Percentiles rank a stretch among this genome's conserved stretches.
Evolutionary conservation across 2,329 filamentous ascomycete genomes (phyloP).

Genomic region (Raffaelea arxii): DNA sequence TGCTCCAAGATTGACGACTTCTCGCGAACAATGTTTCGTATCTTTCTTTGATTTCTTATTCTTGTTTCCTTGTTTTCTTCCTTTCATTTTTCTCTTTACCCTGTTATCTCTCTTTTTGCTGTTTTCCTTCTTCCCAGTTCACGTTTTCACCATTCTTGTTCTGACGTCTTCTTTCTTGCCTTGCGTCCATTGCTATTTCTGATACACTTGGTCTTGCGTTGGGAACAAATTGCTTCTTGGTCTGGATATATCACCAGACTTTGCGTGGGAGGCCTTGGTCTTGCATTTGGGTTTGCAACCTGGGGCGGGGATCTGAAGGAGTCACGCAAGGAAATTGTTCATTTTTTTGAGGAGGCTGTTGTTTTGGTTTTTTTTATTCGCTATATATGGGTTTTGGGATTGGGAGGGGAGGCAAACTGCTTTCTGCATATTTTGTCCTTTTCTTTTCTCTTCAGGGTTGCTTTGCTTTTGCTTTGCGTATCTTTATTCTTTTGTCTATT

Average conservation of each 20-base stretch:
- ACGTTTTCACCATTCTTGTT: neutral
- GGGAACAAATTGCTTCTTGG: slow-evolving; percentile 1
- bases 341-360: neutral
- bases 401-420: neutral
- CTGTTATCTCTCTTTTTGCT: neutral
- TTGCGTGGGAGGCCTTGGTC: slow-evolving; percentile 6
- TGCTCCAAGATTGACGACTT: neutral
- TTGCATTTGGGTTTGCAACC: slow-evolving; percentile 6
- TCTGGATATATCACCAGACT: neutral
- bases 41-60: neutral
- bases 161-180: neutral
- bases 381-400: neutral
- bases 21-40: neutral
- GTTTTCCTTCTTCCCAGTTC: neutral
- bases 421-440: neutral
- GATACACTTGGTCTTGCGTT: neutral
- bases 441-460: neutral
- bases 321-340: slow-evolving; percentile 8
- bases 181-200: neutral
- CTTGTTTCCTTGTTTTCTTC: neutral
- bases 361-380: slow-evolving; percentile 2
- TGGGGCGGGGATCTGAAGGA: slow-evolving; percentile 8
- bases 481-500: neutral
- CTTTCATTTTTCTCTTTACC: neutral
- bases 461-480: neutral